Conservation (phyloP, 1,284 basidiomycete species). For the Grifola frondosa region DNA sequence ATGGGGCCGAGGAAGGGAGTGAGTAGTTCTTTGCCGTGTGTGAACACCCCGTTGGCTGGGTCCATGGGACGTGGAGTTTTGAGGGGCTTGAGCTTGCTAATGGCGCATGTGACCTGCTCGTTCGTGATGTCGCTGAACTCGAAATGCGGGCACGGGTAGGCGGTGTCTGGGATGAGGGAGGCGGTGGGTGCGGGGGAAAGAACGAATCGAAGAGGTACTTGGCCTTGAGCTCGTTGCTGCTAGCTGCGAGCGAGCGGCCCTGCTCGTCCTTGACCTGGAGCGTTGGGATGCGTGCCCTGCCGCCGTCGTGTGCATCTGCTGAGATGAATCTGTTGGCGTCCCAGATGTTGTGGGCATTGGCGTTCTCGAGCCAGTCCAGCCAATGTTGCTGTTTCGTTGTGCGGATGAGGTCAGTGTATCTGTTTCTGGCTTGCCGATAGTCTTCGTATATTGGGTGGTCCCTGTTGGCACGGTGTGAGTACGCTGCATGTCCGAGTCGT, state of each 20-base stretch:
- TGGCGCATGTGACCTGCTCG: conserved; percentile 17
- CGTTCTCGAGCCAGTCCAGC: conserved; percentile 2
- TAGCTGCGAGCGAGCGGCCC: not conserved
- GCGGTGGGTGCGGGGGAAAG: conserved; percentile 28
- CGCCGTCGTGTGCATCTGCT: not conserved
- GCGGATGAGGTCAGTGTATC: too few species aligned
- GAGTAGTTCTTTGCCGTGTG: conserved; percentile 24
- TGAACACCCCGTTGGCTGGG: conserved; percentile 36
- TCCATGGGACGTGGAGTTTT: conserved; percentile 38
- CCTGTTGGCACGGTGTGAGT: too few species aligned
- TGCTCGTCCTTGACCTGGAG: conserved; percentile 14
- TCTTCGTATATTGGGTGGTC: too few species aligned
- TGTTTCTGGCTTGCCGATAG: too few species aligned
- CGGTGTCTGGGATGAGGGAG: conserved; percentile 1
- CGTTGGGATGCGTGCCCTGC: not conserved
- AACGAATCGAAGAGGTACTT: conserved; percentile 27
- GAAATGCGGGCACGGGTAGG: conserved; percentile 26
- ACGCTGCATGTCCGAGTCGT: too few species aligned
- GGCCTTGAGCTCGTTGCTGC: conserved; percentile 27
- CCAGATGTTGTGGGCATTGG: not conserved
- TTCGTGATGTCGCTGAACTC: conserved; percentile 17
- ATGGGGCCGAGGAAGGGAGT: conserved; percentile 26
- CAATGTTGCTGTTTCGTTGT: conserved; percentile 1
- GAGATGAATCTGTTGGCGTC: conserved; percentile 6
- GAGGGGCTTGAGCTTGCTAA: conserved; percentile 23